A percentile compares a stretch with the other conserved stretches of the same genome.
Conservation (phyloP, 179 eudicot genomes). For the Beta macrorhiza region DNA sequence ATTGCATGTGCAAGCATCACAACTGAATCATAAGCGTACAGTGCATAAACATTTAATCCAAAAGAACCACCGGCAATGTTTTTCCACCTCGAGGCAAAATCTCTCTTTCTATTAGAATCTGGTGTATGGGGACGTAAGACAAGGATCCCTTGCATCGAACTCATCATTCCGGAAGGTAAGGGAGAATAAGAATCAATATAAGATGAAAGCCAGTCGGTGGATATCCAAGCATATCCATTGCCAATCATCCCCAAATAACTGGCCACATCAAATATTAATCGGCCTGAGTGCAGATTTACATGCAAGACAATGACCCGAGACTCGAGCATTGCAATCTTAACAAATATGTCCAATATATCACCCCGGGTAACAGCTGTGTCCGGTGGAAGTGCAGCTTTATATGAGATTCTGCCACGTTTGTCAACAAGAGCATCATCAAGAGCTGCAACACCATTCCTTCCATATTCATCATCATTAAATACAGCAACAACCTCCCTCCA, state of each 20-base stretch:
- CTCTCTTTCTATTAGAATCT: constrained; percentile 50
- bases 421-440: constrained; percentile 73
- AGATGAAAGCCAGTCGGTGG: constrained; percentile 84
- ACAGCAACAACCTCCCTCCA: constrained; percentile 75
- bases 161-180: constrained; percentile 39
- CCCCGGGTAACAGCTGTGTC: constrained; percentile 41
- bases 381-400: constrained; percentile 66
- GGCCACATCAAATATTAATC: constrained; percentile 55
- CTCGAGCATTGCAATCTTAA: constrained; percentile 62
- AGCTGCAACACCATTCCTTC: constrained; percentile 75
- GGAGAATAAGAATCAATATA: constrained; percentile 53
- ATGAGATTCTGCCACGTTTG: constrained; percentile 63
- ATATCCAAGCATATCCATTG: constrained; percentile 80
- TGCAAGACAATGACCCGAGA: constrained; percentile 76
- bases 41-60: constrained; percentile 69
- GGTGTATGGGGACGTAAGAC: constrained; percentile 66
- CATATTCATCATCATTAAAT: constrained; percentile 83
- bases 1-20: constrained; percentile 81
- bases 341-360: constrained; percentile 67
- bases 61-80: constrained; percentile 47
- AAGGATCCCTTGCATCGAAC: constrained; percentile 62
- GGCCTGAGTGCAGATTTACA: constrained; percentile 51
- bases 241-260: constrained; percentile 68
- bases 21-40: constrained; percentile 85
- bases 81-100: constrained; percentile 56